Evolutionary conservation across 345 rosid genomes (phyloP).

Genomic region (Litchi chinensis): DNA sequence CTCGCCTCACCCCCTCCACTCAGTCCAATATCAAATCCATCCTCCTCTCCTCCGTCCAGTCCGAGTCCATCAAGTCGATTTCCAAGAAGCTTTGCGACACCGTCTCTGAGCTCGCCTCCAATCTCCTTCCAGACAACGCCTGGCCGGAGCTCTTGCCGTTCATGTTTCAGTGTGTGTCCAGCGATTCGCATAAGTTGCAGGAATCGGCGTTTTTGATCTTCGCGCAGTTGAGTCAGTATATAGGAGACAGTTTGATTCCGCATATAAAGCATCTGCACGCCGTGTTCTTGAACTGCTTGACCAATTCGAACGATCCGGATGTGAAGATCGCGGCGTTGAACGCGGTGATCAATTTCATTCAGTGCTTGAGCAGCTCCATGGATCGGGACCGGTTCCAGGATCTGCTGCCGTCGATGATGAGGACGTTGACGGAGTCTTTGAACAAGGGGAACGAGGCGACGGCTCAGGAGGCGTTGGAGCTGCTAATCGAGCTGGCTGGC

Average conservation of each 20-base stretch:
- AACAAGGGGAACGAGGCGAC: constrained; percentile 92
- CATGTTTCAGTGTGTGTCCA: constrained; percentile 90
- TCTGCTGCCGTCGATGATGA: constrained; percentile 89
- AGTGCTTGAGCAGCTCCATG: constrained; percentile 64
- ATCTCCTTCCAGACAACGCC: constrained; percentile 75
- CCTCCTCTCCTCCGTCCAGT: constrained; percentile 72
- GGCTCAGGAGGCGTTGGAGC: constrained; percentile 93
- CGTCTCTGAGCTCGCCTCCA: constrained; percentile 90
- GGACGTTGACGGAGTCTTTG: constrained; percentile 86
- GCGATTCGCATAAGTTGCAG: constrained; percentile 78
- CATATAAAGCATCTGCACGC: constrained; percentile 82
- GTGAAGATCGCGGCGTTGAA: constrained; percentile 94
- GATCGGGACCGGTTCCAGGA: constrained; percentile 98
- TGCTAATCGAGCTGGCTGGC: constrained; percentile 94
- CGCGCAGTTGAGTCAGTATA: constrained; percentile 90
- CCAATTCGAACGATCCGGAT: constrained; percentile 54
- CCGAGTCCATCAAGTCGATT: constrained; percentile 74
- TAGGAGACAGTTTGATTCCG: constrained; percentile 81
- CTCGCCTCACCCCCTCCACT: constrained; percentile 64
- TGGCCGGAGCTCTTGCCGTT: constrained; percentile 99
- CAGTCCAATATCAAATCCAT: constrained; percentile 84
- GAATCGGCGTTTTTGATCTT: constrained; percentile 89
- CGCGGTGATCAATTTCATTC: constrained; percentile 92
- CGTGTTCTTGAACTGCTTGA: constrained; percentile 77
- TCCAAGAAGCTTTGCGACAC: constrained; percentile 92